Base-by-base conservation (phyloP, 441 rosid genomes). In the Erodium texanum region DNA sequence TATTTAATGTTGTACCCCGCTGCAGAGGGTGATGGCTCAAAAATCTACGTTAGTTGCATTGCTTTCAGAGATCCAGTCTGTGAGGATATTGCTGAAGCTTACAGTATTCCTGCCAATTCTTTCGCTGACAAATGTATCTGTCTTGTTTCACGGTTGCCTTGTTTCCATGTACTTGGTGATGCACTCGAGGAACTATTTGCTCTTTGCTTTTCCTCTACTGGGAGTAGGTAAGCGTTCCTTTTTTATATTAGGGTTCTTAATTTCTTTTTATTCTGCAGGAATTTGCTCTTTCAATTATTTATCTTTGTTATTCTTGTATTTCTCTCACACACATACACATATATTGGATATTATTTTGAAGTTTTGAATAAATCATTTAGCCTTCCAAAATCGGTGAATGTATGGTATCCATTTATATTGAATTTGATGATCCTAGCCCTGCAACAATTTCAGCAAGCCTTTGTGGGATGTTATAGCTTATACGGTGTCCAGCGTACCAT, bases 11-110 rank as follows among this genome's bases (percentile, higher is more conserved):
- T 52, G 22, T 67, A 7, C 15, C 61, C 43, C 74, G 24, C 38
- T 75, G 77, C 96, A 92, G 98, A 95, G 97, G 99, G 99, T 48
- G 99, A 95, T 83, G 99, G 99, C 9, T 82, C 99, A 15, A 92
- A 95, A 77, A 92, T 92, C 73, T 92, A 89, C 73, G 92, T 95
- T 78, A 90, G 95, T 70, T 95, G 99, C 84, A 83, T 92, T 70
- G 87, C 98, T 58, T 92, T 92, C 69, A 88, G 96, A 65, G 98
- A 95, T 83, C 97, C 92, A 66, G 97, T 95, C 74, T 82, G 88
- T 52, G 97, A 94, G 83, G 99, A 94, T 79, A 84, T 94, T 76
- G 86, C 90, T 32, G 98, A 88, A 83, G 99, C 98, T 67, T 94
- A 94, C 76, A 85, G 73, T 65, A 82, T 92, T 73, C 86, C 93